These are phyloP conservation scores for Corynascus novoguineensis DNA, from an alignment of 495 filamentous ascomycete genomes.

Conservation along the genomic window DNA sequence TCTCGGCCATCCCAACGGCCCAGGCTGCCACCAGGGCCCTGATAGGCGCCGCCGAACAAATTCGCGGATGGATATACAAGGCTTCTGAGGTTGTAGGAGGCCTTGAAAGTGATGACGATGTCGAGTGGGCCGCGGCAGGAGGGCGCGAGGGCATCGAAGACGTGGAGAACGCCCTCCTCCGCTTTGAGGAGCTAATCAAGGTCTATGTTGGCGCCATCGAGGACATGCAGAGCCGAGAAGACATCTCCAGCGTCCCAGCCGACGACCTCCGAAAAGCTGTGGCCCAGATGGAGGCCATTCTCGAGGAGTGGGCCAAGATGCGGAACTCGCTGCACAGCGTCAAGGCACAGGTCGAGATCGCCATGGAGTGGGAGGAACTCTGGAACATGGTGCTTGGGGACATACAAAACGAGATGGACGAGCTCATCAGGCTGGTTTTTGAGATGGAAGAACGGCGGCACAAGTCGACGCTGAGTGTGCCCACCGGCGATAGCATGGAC, in stretches of 20 bases:
- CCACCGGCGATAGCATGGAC: slow-evolving; percentile 60
- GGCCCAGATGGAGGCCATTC: slow-evolving; percentile 76
- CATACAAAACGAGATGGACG: slow-evolving; percentile 85
- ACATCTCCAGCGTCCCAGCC: slow-evolving; percentile 63
- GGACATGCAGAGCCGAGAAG: slow-evolving; percentile 71
- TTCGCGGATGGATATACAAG: slow-evolving; percentile 85
- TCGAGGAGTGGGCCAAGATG: slow-evolving; percentile 79
- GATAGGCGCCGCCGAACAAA: slow-evolving; percentile 78
- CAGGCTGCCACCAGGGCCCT: slow-evolving; percentile 71
- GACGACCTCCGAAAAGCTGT: slow-evolving; percentile 67
- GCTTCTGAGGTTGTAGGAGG: slow-evolving; percentile 79
- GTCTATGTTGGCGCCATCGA: slow-evolving; percentile 91
- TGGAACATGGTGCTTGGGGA: slow-evolving; percentile 92
- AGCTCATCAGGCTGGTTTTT: slow-evolving; percentile 74
- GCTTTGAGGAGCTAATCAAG: slow-evolving; percentile 80
- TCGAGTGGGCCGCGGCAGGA: slow-evolving; percentile 93
- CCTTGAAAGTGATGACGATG: slow-evolving; percentile 88
- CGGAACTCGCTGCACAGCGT: slow-evolving; percentile 66
- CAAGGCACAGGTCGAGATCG: slow-evolving; percentile 87
- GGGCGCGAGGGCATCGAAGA: slow-evolving; percentile 84
- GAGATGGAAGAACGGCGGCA: slow-evolving; percentile 96
- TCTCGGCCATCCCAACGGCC: slow-evolving; percentile 75
- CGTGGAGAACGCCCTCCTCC: slow-evolving; percentile 76
- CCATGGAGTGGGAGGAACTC: slow-evolving; percentile 98
- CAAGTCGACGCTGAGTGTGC: slow-evolving; percentile 57